Conservation (phyloP, 192 early-diverging fungal species). For the Dissophora globulifera region DNA sequence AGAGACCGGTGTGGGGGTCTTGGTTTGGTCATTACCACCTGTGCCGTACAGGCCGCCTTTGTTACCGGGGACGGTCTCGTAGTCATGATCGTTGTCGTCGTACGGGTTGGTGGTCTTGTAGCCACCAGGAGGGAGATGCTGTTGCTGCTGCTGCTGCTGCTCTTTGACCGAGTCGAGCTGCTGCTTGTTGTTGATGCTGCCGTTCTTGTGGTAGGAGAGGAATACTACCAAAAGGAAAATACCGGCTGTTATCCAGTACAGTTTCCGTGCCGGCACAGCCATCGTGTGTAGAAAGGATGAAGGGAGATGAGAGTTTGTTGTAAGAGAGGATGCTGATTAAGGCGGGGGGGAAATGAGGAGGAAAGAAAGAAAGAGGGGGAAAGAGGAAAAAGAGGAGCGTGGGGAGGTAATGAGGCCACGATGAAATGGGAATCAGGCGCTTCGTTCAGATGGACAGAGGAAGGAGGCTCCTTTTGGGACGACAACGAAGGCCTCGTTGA, state of each 20-base stretch:
- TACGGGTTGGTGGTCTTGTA: too few relatives aligned
- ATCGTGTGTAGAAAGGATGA: conserved; percentile 9
- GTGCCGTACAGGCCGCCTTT: not conserved
- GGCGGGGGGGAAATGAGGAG: not conserved
- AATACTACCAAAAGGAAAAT: conserved; percentile 33
- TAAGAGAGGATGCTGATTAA: not conserved
- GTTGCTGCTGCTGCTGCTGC: not conserved
- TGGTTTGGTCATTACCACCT: not conserved
- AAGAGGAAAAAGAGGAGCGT: not conserved
- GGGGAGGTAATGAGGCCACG: not conserved
- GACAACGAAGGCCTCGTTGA: too few relatives aligned
- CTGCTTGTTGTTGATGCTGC: not conserved
- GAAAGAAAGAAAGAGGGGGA: not conserved
- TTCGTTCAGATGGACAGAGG: too few relatives aligned
- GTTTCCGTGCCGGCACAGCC: conserved; percentile 25
- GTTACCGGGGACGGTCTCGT: too few relatives aligned
- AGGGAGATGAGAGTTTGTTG: conserved; percentile 2
- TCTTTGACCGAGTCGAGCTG: not conserved
- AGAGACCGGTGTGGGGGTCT: not conserved
- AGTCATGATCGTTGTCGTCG: conserved; percentile 13
- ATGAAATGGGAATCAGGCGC: too few relatives aligned
- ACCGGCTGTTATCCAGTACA: conserved; percentile 37
- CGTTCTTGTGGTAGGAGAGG: conserved; percentile 42
- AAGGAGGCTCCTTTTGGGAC: too few relatives aligned
- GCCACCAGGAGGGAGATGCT: too few relatives aligned